A percentile compares a stretch with the other conserved stretches of the same genome.
phyloP scores from a whole-genome alignment of 495 filamentous ascomycete genomes.

The Beverwykella pulmonaria region DNA sequence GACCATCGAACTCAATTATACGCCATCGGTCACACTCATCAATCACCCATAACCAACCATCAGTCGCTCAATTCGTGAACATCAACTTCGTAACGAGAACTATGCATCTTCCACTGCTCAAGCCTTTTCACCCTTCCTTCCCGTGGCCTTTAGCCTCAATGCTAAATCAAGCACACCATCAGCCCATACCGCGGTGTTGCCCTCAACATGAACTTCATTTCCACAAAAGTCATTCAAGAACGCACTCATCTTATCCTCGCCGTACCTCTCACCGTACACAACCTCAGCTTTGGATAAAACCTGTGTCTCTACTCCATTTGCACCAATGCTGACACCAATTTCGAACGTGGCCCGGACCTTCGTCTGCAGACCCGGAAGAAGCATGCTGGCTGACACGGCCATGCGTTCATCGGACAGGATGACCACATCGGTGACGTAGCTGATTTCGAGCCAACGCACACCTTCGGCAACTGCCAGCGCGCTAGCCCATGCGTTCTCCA shows the following conservation, averaged over 20 bases:
- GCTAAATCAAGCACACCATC: constrained; percentile 59
- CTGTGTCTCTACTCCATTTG: constrained; percentile 43
- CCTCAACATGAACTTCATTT: constrained; percentile 41
- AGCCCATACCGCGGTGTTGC: constrained; percentile 54
- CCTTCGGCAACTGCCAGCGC: constrained; percentile 56
- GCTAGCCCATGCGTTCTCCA: constrained; percentile 63
- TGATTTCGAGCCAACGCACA: constrained; percentile 57
- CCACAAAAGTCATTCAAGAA: constrained; percentile 58
- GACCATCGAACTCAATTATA: no score
- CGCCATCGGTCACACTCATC: no score
- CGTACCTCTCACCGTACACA: constrained; percentile 69
- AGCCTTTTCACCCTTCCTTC: constrained; percentile 50
- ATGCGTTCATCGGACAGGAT: constrained; percentile 62
- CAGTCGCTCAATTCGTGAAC: no score
- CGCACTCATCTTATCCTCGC: constrained; percentile 63
- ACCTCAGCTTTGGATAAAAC: constrained; percentile 53
- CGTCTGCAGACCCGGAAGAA: constrained; percentile 61
- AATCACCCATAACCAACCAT: no score
- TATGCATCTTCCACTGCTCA: no score
- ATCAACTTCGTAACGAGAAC: no score
- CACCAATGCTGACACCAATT: constrained; percentile 51
- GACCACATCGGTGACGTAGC: constrained; percentile 55
- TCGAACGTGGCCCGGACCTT: constrained; percentile 62
- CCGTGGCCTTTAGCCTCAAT: constrained; percentile 57
- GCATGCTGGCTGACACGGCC: constrained; percentile 54